phyloP scores from a whole-genome alignment of 108 stramenopile genomes.

The Skeletonema menzelii region DNA sequence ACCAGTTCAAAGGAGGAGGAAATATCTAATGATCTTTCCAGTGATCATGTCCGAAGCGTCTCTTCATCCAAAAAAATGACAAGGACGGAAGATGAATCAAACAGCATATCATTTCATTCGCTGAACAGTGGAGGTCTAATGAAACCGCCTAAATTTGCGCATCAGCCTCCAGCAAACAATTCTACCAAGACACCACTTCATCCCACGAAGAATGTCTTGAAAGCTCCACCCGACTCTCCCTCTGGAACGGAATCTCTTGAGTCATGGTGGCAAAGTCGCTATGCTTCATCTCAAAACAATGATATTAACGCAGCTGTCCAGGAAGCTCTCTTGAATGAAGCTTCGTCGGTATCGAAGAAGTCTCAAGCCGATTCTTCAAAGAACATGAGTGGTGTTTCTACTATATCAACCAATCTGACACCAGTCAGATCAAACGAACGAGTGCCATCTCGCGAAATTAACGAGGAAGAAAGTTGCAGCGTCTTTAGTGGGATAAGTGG shows the following conservation, averaged over 20 bases:
- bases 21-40: background rate
- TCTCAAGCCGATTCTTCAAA: background rate
- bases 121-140: constrained; percentile 12
- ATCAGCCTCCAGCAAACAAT: background rate
- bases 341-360: background rate
- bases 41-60: background rate
- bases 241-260: constrained; percentile 47
- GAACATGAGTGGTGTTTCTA: background rate
- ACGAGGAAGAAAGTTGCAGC: constrained; percentile 18
- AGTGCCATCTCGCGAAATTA: background rate
- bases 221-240: constrained; percentile 16
- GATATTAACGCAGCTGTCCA: constrained; percentile 43
- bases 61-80: background rate
- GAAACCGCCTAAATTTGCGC: constrained; percentile 1
- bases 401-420: background rate
- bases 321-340: constrained; percentile 37
- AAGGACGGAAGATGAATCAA: background rate
- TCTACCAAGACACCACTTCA: background rate
- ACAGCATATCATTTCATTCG: constrained; percentile 16
- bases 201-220: background rate
- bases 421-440: background rate
- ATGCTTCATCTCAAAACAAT: constrained; percentile 34
- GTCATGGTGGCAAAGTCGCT: constrained; percentile 48
- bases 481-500: constrained; percentile 38
- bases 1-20: background rate